Evolutionary conservation across 1,284 basidiomycete species (phyloP).

Genomic region (Moesziomyces sp.): DNA sequence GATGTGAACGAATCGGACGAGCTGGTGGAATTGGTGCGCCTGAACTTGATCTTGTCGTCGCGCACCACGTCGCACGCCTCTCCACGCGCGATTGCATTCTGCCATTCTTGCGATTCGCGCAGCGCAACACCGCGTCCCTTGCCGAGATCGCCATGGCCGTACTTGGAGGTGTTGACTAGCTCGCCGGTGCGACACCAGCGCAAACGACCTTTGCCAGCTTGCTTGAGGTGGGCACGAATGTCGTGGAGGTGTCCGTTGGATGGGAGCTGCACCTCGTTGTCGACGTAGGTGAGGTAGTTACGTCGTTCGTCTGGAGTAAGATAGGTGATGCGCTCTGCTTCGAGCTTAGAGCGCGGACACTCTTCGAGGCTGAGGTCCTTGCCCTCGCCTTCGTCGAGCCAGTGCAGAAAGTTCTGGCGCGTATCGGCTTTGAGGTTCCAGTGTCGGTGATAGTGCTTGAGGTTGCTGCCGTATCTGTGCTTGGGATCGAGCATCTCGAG

Average conservation of each 20-base stretch:
- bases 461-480: constrained; percentile 55
- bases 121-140: constrained; percentile 60
- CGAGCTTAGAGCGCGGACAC: constrained; percentile 76
- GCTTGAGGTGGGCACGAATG: constrained; percentile 20
- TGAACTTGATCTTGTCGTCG: constrained; percentile 50
- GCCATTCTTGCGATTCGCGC: constrained; percentile 36
- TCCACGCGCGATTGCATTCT: constrained; percentile 29
- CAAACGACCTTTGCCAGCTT: constrained; percentile 71
- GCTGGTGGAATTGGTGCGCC: constrained; percentile 11
- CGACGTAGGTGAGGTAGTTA: constrained; percentile 76
- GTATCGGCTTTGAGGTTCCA: constrained; percentile 45
- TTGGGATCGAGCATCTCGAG: constrained; percentile 52
- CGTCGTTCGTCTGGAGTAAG: constrained; percentile 74
- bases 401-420: constrained; percentile 65
- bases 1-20: constrained; percentile 38
- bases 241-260: constrained; percentile 8
- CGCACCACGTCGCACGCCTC: constrained; percentile 38
- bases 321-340: constrained; percentile 72
- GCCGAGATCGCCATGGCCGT: constrained; percentile 54
- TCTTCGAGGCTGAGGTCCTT: constrained; percentile 75
- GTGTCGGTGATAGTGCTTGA: constrained; percentile 51
- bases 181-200: constrained; percentile 77
- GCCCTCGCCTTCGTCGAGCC: constrained; percentile 78
- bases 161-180: constrained; percentile 69
- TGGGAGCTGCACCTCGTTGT: constrained; percentile 60